Evolutionary conservation across 768 basidiomycete genomes (phyloP), one percentile per base, ranked within the genome.

Genomic region (Cystobasidium onofrii): DNA sequence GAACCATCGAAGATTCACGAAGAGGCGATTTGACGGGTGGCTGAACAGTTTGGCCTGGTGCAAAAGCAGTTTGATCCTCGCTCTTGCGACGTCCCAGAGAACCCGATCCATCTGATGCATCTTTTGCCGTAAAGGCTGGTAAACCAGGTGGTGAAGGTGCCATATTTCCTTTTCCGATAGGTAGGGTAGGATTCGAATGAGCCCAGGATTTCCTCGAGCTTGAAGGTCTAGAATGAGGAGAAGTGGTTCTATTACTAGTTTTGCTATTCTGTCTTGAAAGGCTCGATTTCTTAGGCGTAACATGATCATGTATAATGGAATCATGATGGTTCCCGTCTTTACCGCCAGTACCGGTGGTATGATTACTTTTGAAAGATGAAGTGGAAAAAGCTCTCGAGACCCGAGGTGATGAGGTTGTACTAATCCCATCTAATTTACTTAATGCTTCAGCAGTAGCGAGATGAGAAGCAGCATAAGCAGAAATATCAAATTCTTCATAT

Each of bases 351-450:
- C 46, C 46, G 20, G 46, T 50, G 20, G 57, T 60, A 34, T 60
- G 17, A 29, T 27, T 9, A 29, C 57, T 60, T 60, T 60, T 60
- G 15, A 31, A 46, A 2, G 65, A 67, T 2, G 57, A 52, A 2
- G 41, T 46, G n/a, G 73, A 65, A 6, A 60, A 57, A 34, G 72
- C 64, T n/a, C 75, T 57, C 25, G 75, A 62, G 33, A 78, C 34
- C 1, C 76, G 44, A 4, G 78, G 78, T 6, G 75, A 75, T 23
- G 66, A 60, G 33, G 96, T 80, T 3, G 52, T 31, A 41, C 57
- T 66, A 25, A 75, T 63, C 0, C 95, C 95, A 78, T 99, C 95
- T 29, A 99, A 82, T 82, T 95, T 96, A 69, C 93, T 87, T 41
- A 99, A 84, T 10, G 92, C 91, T 78, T 95, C 93, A 7, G 87